A percentile compares a stretch with the other conserved stretches of the same genome.
Evolutionary conservation across 768 basidiomycete species (phyloP).

Genomic region (Gymnopilus dilepis): DNA sequence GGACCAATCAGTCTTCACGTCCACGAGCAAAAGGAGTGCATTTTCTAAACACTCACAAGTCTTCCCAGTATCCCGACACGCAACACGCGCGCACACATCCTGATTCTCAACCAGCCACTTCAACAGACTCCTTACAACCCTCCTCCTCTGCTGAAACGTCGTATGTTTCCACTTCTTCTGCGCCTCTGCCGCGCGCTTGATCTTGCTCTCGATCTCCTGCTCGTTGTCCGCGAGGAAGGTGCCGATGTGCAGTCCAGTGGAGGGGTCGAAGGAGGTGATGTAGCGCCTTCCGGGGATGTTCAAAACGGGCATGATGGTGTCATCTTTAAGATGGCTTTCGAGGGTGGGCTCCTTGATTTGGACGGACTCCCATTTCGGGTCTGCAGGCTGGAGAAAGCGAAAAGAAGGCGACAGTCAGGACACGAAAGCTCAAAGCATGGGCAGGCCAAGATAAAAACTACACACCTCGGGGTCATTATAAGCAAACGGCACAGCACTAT

Average conservation of each 20-base stretch:
- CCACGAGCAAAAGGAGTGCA: neutral
- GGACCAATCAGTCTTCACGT: constrained; percentile 6
- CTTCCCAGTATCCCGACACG: constrained; percentile 95
- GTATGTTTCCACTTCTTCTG: constrained; percentile 78
- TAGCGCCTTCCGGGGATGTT: constrained; percentile 58
- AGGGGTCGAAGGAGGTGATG: constrained; percentile 92
- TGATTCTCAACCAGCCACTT: constrained; percentile 95
- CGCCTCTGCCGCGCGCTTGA: constrained; percentile 64
- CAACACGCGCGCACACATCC: constrained; percentile 83
- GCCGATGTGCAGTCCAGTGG: constrained; percentile 80
- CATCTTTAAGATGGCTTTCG: constrained; percentile 64
- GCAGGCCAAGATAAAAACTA: constrained; percentile 62
- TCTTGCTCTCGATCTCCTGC: constrained; percentile 75
- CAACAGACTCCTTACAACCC: constrained; percentile 84
- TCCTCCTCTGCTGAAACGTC: constrained; percentile 77
- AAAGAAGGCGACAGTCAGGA: neutral
- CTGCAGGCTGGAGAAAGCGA: constrained; percentile 49
- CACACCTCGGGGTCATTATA: constrained; percentile 15
- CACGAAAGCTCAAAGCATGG: neutral
- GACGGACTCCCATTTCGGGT: constrained; percentile 60
- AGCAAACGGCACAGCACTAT: constrained; percentile 73
- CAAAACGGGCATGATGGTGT: constrained; percentile 56
- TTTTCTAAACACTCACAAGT: constrained; percentile 80
- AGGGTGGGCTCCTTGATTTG: constrained; percentile 64
- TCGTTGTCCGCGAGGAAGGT: constrained; percentile 79